Base-by-base conservation (phyloP, 1,139 yeast genomes). In the Magnusiomyces suaveolens region DNA sequence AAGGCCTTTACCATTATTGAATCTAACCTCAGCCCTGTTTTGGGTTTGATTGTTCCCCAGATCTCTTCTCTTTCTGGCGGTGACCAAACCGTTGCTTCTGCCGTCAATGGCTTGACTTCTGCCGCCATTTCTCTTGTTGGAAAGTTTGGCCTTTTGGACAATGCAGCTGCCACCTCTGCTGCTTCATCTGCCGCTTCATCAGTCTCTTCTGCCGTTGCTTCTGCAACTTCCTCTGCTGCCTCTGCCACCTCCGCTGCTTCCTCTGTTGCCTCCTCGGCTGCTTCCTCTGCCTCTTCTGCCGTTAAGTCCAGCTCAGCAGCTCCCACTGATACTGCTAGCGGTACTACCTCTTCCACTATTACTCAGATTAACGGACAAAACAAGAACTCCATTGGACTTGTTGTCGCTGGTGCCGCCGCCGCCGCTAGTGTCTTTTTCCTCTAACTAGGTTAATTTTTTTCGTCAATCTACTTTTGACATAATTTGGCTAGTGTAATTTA, bases 121-220 rank as follows among this genome's bases (percentile, higher is more conserved):
- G 49, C 48, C 33, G 57, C 53, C 47, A 25, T 48, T 20, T 43
- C 53, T 41, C 41, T 54, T 14, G 50, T 55, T 23, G 44, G 23
- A 48, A 38, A 43, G 24, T 41, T 46, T 38, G 59, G 54, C 20
- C 51, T 43, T 20, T 44, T 29, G 48, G 46, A 46, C 20, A n/a
- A 50, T 46, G 52, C 25, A 12, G 36, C 48, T 2, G 43, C 51
- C 3, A 49, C 43, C 14, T 14, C 52, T 32, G 48, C 46, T 26
- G 49, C 53, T 39, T 44, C 51, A 25, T 43, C 55, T 25, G 29
- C 53, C 21, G 50, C 51, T 29, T 43, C 20, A 18, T 12, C 39
- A 3, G 49, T 74, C 71, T 53, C 73, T 65, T 56, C 79, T 70
- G 71, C 79, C 24, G 41, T 44, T 21, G 47, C 51, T 26, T 47